These are phyloP conservation scores for Henckelia pumila DNA, from an alignment of 257 asterid species.

Conservation along the genomic window DNA sequence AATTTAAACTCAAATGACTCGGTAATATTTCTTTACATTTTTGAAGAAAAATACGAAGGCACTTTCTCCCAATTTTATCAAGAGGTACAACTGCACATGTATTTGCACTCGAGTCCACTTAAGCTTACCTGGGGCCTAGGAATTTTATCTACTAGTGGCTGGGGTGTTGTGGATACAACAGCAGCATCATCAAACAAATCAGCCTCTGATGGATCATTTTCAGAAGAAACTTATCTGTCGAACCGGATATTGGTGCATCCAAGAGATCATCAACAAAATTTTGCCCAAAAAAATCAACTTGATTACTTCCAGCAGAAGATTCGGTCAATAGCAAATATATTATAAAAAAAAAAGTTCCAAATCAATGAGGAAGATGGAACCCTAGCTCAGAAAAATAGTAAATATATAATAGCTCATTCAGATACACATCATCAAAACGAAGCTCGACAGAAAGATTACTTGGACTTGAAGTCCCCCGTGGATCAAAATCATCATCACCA, in stretches of 20 bases:
- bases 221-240: constrained; percentile 41
- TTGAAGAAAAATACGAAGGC: background rate
- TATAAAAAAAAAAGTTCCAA: constrained; percentile 12
- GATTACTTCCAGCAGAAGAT: constrained; percentile 59
- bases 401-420: background rate
- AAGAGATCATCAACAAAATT: constrained; percentile 65
- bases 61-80: background rate
- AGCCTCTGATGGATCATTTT: constrained; percentile 53
- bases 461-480: constrained; percentile 72
- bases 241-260: constrained; percentile 55
- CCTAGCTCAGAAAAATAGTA: background rate
- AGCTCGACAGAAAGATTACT: constrained; percentile 29
- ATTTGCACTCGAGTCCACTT: background rate
- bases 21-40: background rate
- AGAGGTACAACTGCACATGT: background rate
- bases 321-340: constrained; percentile 42
- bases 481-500: constrained; percentile 85
- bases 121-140: constrained; percentile 53
- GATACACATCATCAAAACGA: constrained; percentile 6
- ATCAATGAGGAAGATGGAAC: background rate
- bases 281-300: constrained; percentile 78
- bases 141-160: constrained; percentile 33
- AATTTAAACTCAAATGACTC: background rate
- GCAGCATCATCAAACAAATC: constrained; percentile 88
- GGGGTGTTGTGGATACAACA: constrained; percentile 75